Percentiles rank a stretch among this genome's conserved stretches.
Conservation (phyloP, 148 eudicot genomes). For the Chenopodium formosanum region DNA sequence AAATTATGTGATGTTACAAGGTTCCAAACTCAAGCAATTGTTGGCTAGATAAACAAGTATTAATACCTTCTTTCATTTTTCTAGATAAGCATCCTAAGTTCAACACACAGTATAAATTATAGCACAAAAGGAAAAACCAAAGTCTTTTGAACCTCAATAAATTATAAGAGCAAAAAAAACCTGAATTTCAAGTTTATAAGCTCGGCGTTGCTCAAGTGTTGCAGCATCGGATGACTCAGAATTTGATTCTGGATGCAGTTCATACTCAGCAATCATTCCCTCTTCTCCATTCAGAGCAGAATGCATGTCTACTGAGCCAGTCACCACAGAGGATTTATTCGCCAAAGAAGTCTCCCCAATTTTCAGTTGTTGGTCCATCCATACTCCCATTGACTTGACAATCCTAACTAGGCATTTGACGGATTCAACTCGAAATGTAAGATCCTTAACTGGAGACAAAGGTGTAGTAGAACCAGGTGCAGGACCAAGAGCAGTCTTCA, state of each 20-base stretch:
- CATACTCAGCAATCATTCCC: slow-evolving; percentile 54
- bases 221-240: slow-evolving; percentile 84
- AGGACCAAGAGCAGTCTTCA: slow-evolving; percentile 96
- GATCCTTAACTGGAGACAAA: slow-evolving; percentile 84
- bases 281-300: slow-evolving; percentile 59
- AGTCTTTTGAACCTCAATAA: not conserved
- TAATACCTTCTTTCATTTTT: not conserved
- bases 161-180: slow-evolving; percentile 31
- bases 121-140: not conserved
- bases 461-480: slow-evolving; percentile 88
- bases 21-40: not conserved
- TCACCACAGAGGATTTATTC: slow-evolving; percentile 45
- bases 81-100: not conserved
- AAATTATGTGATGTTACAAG: not conserved
- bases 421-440: slow-evolving; percentile 83
- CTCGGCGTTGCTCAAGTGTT: slow-evolving; percentile 90
- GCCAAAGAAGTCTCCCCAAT: slow-evolving; percentile 54
- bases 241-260: slow-evolving; percentile 62
- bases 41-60: not conserved
- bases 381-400: slow-evolving; percentile 85
- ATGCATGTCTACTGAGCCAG: slow-evolving; percentile 43
- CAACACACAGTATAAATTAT: not conserved
- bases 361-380: slow-evolving; percentile 95
- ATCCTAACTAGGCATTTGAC: slow-evolving; percentile 87
- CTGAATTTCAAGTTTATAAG: slow-evolving; percentile 90